Base-by-base conservation (phyloP, 176 grass and related monocot genomes). In the Metroxylon sagu region DNA sequence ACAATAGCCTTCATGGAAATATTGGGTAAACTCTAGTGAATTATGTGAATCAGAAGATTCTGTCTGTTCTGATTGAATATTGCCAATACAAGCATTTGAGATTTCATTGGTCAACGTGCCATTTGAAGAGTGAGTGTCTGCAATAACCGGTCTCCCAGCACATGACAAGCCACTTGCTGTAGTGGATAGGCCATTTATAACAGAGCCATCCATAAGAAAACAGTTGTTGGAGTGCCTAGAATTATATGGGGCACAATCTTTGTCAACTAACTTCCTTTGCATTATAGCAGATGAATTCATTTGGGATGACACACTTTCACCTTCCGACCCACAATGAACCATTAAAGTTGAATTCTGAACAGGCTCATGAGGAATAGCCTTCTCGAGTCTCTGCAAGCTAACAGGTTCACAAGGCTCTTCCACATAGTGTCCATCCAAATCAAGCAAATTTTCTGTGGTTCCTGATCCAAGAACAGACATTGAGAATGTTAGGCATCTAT, bases 1-100 rank as follows among this genome's bases (percentile, higher is more conserved):
- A 88, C 94, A 98, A 80, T 98, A 98, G 84, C 94, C 88, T 79
- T 89, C 94, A 50, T 92, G 71, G 84, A 98, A 98, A 92, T 76
- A 98, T 56, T 98, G 84, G 88, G 79, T 82, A 75, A 98, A 85
- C 73, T 98, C 82, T 17, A 80, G 64, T 14, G 81, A 88, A 56
- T 77, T 85, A 53, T 81, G 74, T 73, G 82, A 88, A 85, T 78
- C 70, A 77, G 78, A 75, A 50, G 31, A 68, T 68, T 64, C 77
- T 68, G 71, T 77, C 62, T 79, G 76, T 61, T 86, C 83, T 57
- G 76, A 76, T 60, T 69, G 48, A 17, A 74, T 58, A n/a, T 61
- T 65, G 29, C 55, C 66, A 57, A 70, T 68, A 69, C 63, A 66
- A 19, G 71, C 71, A 64, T 70, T 82, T 71, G 72, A 54, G 50